Conservation (phyloP, 2,329 filamentous ascomycete genomes). For the Cercospora sesami region DNA sequence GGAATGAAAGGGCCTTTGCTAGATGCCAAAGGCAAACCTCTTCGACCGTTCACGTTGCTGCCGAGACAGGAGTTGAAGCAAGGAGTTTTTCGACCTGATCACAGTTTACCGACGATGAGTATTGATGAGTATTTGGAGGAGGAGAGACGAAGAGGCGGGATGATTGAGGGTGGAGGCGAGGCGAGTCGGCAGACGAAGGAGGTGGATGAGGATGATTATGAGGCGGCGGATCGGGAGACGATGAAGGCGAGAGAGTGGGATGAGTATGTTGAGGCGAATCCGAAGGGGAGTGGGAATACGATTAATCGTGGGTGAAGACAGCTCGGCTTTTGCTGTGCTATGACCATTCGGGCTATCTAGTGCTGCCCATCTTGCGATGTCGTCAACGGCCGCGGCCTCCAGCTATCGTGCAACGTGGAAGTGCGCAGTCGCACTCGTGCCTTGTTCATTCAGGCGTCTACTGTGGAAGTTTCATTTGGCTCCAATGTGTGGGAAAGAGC, state of each 20-base stretch:
- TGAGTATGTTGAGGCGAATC: constrained; percentile 87
- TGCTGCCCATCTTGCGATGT: too few relatives aligned
- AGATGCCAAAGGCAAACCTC: constrained; percentile 74
- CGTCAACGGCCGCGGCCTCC: not conserved
- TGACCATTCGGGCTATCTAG: not conserved
- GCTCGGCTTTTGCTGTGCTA: not conserved
- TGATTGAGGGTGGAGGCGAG: constrained; percentile 87
- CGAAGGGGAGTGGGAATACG: constrained; percentile 79
- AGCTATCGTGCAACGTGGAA: not conserved
- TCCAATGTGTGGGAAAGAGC: not conserved
- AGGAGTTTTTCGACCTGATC: constrained; percentile 84
- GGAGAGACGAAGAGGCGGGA: constrained; percentile 77
- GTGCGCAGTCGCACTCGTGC: not conserved
- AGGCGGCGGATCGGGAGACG: constrained; percentile 84
- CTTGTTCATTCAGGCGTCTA: not conserved
- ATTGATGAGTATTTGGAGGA: constrained; percentile 98
- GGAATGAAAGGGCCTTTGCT: constrained; percentile 65
- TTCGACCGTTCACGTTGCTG: constrained; percentile 86
- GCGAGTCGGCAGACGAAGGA: constrained; percentile 67
- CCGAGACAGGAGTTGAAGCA: constrained; percentile 66
- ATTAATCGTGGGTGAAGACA: constrained; percentile 66
- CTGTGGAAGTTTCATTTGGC: not conserved
- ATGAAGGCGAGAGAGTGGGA: constrained; percentile 96
- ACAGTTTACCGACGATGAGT: constrained; percentile 94
- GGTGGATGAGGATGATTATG: constrained; percentile 84